Evolutionary conservation across 2,329 filamentous ascomycete genomes (phyloP), one percentile per base, ranked within the genome.

Genomic region (Exophiala lecanii-corni): DNA sequence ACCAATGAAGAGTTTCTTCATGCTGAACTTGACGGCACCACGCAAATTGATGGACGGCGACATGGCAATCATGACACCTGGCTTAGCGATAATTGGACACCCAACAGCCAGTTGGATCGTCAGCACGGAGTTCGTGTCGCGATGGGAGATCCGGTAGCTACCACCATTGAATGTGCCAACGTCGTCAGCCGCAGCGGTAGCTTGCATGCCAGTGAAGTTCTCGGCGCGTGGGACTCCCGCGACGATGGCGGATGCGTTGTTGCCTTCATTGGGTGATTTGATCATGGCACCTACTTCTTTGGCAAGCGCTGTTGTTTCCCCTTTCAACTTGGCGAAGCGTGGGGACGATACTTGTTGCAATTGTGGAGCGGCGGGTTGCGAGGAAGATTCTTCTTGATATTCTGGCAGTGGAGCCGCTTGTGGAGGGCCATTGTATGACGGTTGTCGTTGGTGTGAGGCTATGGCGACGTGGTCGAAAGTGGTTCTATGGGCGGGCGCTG

Each of bases 151-250:
- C 32, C 92, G 78, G 62, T 91, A 98, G 59, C 86, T 91, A 9
- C 92, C 92, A 12, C 92, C 92, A 61, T 97, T 97, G 72, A 97
- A 98, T 0, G 85, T 92, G n/a, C 92, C 92, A 2, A 94, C 79
- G 55, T 95, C 89, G 63, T 97, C 92, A 20, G 79, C 72, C 1
- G 76, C 75, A 6, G 32, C 26, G 1, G 82, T 78, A 2, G 80
- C 70, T 21, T 67, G 66, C 0, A 76, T 79, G 20, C 85, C 86
- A 4, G 72, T 62, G 51, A 91, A 89, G 44, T 84, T 75, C 2
- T 67, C 68, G 25, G 63, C 61, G 2, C 69, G 47, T 2, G 73
- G 67, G 0, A 70, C 69, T 15, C 68, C 67, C 2, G 66, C 62
- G 12, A 68, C 31, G 9, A 35, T 35, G 13, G 15, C 9, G 15